Evolutionary conservation across 1,284 basidiomycete species (phyloP), one percentile per base, ranked within the genome.

Genomic region (Ceraceosorus bombacis): DNA sequence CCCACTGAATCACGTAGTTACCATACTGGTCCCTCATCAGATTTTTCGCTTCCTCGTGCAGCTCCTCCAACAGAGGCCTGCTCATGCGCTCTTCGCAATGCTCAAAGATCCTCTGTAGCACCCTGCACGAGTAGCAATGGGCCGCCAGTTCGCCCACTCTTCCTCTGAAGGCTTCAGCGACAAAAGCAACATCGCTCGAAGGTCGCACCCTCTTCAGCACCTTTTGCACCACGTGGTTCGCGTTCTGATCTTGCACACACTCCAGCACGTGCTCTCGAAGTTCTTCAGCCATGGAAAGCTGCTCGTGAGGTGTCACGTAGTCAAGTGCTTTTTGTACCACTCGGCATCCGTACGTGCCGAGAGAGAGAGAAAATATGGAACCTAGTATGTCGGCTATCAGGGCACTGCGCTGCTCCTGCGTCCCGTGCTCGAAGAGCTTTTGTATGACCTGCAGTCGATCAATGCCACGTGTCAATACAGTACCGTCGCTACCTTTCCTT

Each of bases 1-100:
- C 85, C 78, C 91, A 96, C 78, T 98, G 95, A 55, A 95, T 84
- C 46, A 96, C 92, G 78, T 95, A 95, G 78, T 96, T 94, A 6
- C 80, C 79, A 57, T 79, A 80, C 67, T 80, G 79, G 58, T 80
- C 78, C 64, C 78, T 74, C 77, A 79, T 78, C 55, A 72, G 62
- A 6, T 41, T 41, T 54, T 66, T 55, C 57, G 85, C 82, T 66
- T 86, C 84, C 52, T 83, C 82, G 75, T 90, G 88, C 63, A 97
- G 79, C 77, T 97, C 92, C 56, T 94, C 87, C 63, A 97, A 81
- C 41, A 98, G 80, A 0, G 85, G 82, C 49, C 87, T 82, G 0
- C 85, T 86, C 48, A 96, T 82, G 8, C 10, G 60, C 57, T 72
- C 65, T 15, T 27, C 53, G 51, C 72, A 69, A 70, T 90, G 85